These are phyloP conservation scores for Tieghemostelium lacteum DNA, from an alignment of 78 protist species.

Conservation along the genomic window DNA sequence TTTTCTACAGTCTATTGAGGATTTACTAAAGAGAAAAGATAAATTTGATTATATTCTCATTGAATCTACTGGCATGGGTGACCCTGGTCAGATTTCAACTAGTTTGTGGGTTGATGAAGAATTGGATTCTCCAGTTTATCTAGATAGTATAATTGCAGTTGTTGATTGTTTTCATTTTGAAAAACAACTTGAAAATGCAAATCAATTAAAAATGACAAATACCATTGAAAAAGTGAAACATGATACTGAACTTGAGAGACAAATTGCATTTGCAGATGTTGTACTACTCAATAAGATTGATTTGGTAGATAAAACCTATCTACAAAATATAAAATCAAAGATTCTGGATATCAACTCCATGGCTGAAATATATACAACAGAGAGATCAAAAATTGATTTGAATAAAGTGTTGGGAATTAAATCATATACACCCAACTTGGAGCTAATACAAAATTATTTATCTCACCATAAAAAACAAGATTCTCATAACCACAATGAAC, in stretches of 20 bases:
- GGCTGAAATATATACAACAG: conserved; percentile 22
- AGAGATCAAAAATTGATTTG: conserved; percentile 20
- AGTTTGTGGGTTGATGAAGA: conserved; percentile 86
- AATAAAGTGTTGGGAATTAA: conserved; percentile 50
- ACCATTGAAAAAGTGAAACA: neutral
- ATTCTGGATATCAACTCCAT: conserved; percentile 70
- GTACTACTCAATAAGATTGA: conserved; percentile 83
- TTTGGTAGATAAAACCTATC: conserved; percentile 45
- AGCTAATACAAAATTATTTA: conserved; percentile 12
- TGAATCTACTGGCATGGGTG: conserved; percentile 89
- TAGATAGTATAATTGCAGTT: conserved; percentile 85
- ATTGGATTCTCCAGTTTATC: conserved; percentile 20
- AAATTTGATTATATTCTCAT: conserved; percentile 82
- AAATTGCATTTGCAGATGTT: conserved; percentile 85
- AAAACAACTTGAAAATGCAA: conserved; percentile 53
- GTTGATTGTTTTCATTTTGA: conserved; percentile 83
- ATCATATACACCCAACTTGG: conserved; percentile 47
- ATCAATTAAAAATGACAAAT: neutral
- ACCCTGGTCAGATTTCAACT: conserved; percentile 82
- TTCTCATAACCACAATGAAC: conserved; percentile 15
- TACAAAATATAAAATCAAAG: neutral
- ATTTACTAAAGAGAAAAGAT: conserved; percentile 26
- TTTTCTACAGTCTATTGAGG: conserved; percentile 68
- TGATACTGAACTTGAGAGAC: conserved; percentile 74
- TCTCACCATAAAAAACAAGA: neutral